Evolutionary conservation across 805 yeast genomes (phyloP).

Genomic region (Tetrapisispora taiwanensis): DNA sequence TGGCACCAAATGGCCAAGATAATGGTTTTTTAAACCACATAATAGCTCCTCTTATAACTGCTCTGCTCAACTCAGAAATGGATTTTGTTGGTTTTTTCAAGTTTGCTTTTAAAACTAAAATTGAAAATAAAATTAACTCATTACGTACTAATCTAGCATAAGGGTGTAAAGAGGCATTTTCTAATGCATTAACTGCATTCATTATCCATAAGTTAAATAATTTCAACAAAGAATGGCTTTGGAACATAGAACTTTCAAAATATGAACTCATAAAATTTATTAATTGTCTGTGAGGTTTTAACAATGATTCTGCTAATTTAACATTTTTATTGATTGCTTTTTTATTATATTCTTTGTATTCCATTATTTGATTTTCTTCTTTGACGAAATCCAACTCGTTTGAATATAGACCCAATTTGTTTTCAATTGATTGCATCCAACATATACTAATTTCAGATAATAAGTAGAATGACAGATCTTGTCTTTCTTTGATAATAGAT

Average conservation of each 20-base stretch:
- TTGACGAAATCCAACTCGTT: constrained; percentile 41
- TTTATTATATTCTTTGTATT: constrained; percentile 76
- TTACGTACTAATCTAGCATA: constrained; percentile 65
- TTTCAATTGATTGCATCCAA: constrained; percentile 59
- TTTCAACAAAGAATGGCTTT: constrained; percentile 58
- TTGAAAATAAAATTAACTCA: constrained; percentile 59
- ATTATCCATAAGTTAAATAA: constrained; percentile 53
- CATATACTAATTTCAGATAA: constrained; percentile 57
- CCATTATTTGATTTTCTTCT: constrained; percentile 70
- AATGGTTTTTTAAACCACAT: constrained; percentile 65
- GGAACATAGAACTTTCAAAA: constrained; percentile 68
- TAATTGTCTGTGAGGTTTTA: constrained; percentile 61
- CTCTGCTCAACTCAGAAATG: constrained; percentile 32
- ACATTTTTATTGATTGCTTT: constrained; percentile 45
- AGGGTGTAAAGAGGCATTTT: constrained; percentile 70
- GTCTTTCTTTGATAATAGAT: constrained; percentile 58
- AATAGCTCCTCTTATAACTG: constrained; percentile 56
- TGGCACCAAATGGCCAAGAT: constrained; percentile 78
- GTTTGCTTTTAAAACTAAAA: constrained; percentile 54
- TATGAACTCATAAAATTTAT: constrained; percentile 61
- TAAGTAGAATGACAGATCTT: constrained; percentile 46
- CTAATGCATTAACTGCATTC: constrained; percentile 43
- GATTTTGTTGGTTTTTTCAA: constrained; percentile 38
- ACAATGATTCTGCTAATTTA: constrained; percentile 35
- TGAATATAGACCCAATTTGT: constrained; percentile 55